Conservation (phyloP, 768 basidiomycete species). For the Psilocybe subaeruginosa region DNA sequence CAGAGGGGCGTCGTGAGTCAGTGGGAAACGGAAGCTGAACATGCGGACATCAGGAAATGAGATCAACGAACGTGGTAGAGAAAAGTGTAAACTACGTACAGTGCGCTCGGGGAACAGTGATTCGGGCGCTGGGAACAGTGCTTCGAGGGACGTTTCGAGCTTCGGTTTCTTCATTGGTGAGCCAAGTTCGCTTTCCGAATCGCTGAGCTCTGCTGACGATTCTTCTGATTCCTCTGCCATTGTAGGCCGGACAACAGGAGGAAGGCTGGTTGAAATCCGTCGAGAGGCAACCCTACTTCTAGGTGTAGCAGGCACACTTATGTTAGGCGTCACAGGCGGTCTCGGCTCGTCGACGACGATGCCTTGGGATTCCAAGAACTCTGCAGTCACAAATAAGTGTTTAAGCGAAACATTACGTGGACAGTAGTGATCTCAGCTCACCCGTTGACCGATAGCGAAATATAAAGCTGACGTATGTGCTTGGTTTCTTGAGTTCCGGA, state of each 20-base stretch:
- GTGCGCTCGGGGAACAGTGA: background rate
- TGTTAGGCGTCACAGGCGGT: conserved; percentile 16
- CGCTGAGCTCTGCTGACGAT: background rate
- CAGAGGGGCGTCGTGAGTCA: conserved; percentile 7
- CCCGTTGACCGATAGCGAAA: conserved; percentile 67
- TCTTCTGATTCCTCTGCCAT: conserved; percentile 3
- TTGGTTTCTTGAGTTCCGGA: conserved; percentile 32
- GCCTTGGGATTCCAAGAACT: conserved; percentile 54
- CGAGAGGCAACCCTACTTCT: conserved; percentile 25
- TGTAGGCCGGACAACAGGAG: background rate
- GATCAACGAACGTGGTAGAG: background rate
- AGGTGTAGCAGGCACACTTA: conserved; percentile 17
- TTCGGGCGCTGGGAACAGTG: background rate
- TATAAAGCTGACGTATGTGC: conserved; percentile 65
- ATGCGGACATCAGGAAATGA: background rate
- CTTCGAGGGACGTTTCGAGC: background rate
- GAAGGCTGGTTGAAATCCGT: conserved; percentile 37
- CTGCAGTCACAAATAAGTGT: conserved; percentile 26
- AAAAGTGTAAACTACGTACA: background rate
- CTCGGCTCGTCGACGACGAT: conserved; percentile 41
- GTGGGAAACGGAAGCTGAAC: conserved; percentile 6
- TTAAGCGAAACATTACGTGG: too few species aligned
- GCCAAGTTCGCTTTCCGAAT: background rate
- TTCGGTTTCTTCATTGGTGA: conserved; percentile 7
- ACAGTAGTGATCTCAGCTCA: conserved; percentile 24